A percentile compares a stretch with the other conserved stretches of the same genome.
Conservation (phyloP, 176 grass and related monocot species). For the Hordeum vulgare region DNA sequence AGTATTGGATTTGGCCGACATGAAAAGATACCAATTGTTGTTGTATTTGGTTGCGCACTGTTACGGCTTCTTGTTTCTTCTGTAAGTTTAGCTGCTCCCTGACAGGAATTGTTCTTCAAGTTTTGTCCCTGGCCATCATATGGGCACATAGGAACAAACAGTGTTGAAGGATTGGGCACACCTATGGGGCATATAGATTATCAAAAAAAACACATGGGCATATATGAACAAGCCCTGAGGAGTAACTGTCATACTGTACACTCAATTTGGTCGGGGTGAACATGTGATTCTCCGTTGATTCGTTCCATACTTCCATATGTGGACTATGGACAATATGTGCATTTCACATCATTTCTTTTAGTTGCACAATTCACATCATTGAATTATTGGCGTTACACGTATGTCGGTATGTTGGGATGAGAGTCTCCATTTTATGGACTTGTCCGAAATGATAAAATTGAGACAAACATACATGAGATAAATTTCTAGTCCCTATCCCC, state of each 20-base stretch:
- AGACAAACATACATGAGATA: too few species aligned
- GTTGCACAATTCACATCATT: not conserved
- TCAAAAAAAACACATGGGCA: not conserved
- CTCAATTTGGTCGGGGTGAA: not conserved
- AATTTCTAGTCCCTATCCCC: too few species aligned
- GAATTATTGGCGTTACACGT: too few species aligned
- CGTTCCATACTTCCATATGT: not conserved
- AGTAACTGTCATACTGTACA: not conserved
- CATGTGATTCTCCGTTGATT: not conserved
- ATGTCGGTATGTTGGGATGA: too few species aligned
- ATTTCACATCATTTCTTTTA: not conserved
- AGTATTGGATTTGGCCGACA: constrained; percentile 21
- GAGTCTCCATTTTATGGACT: too few species aligned
- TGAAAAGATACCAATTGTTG: constrained; percentile 17
- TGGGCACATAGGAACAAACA: constrained; percentile 19
- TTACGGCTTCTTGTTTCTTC: constrained; percentile 2
- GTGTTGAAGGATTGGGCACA: not conserved
- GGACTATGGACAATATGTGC: not conserved
- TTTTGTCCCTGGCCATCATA: constrained; percentile 19
- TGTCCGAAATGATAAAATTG: too few species aligned
- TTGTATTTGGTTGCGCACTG: not conserved
- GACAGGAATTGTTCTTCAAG: constrained; percentile 20
- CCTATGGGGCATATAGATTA: not conserved
- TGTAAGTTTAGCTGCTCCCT: constrained; percentile 32
- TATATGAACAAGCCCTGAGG: not conserved